Conservation (phyloP, 177 flowering plant genomes). For the Vitis hybrid region DNA sequence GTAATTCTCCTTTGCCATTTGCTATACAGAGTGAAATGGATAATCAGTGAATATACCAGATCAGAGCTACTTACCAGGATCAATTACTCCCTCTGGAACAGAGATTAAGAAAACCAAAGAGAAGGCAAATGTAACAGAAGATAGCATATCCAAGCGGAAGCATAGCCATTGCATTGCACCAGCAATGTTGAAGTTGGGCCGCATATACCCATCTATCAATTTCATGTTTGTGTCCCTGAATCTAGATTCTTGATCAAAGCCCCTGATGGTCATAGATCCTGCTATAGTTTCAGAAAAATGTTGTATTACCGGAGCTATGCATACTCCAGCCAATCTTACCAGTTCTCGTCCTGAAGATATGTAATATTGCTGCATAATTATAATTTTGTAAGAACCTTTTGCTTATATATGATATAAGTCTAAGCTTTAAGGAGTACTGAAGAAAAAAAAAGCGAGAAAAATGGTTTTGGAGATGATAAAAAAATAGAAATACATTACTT, state of each 20-base stretch:
- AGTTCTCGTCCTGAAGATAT: slow-evolving; percentile 67
- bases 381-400: not conserved
- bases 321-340: slow-evolving; percentile 51
- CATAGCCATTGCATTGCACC: slow-evolving; percentile 36
- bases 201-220: slow-evolving; percentile 45
- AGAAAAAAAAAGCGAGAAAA: no score
- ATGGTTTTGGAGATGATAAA: no score
- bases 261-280: slow-evolving; percentile 62
- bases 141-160: slow-evolving; percentile 63
- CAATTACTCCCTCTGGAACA: slow-evolving; percentile 51
- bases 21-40: not conserved
- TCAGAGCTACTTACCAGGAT: slow-evolving; percentile 47
- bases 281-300: slow-evolving; percentile 73
- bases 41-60: not conserved
- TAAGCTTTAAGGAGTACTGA: not conserved
- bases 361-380: slow-evolving; percentile 60
- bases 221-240: slow-evolving; percentile 48
- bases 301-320: slow-evolving; percentile 71
- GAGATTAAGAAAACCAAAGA: slow-evolving; percentile 57
- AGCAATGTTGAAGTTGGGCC: slow-evolving; percentile 55
- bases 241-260: slow-evolving; percentile 62
- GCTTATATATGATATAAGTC: not conserved
- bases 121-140: slow-evolving; percentile 54
- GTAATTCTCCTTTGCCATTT: not conserved
- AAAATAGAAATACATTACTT: no score